Percentiles rank a stretch among this genome's conserved stretches.
phyloP scores from a whole-genome alignment of 306 rosid genomes.

The Luffa aegyptiaca region DNA sequence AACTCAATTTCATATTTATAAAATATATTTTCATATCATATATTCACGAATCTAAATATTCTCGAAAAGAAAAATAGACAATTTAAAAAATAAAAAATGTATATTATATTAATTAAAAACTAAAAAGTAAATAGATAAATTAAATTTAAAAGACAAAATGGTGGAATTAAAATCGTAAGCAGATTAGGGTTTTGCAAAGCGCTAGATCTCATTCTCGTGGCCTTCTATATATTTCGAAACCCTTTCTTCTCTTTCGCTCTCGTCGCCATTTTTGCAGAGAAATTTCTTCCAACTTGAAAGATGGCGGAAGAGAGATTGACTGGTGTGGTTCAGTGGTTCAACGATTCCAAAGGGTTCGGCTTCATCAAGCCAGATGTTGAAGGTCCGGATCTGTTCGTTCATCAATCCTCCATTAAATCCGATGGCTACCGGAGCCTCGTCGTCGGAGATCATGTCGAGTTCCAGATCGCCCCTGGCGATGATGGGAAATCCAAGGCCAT shows the following conservation, averaged over 20 bases:
- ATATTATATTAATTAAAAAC: too few species aligned
- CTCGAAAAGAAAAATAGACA: background rate
- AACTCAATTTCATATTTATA: background rate
- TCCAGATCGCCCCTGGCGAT: conserved; percentile 39
- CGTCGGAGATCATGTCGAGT: conserved; percentile 68
- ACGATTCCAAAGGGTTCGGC: conserved; percentile 65
- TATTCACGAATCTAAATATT: background rate
- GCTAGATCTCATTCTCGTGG: background rate
- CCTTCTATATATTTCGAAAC: conserved; percentile 10
- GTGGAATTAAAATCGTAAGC: background rate
- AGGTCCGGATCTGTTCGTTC: conserved; percentile 72
- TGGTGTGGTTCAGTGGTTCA: conserved; percentile 79
- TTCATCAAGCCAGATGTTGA: conserved; percentile 79
- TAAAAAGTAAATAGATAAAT: too few species aligned
- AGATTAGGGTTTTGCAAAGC: conserved; percentile 7
- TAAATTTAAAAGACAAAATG: background rate
- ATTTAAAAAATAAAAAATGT: background rate
- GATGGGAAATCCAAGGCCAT: conserved; percentile 68
- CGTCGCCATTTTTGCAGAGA: background rate
- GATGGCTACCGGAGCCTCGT: conserved; percentile 65
- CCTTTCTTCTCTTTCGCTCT: background rate
- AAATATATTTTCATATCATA: too few species aligned
- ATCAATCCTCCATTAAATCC: conserved; percentile 74
- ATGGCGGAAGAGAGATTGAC: conserved; percentile 71
- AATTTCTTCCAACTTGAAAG: conserved; percentile 8